These are phyloP conservation scores for Neocallimastix lanati DNA, from an alignment of 192 early-diverging fungal genomes.

Conservation along the genomic window DNA sequence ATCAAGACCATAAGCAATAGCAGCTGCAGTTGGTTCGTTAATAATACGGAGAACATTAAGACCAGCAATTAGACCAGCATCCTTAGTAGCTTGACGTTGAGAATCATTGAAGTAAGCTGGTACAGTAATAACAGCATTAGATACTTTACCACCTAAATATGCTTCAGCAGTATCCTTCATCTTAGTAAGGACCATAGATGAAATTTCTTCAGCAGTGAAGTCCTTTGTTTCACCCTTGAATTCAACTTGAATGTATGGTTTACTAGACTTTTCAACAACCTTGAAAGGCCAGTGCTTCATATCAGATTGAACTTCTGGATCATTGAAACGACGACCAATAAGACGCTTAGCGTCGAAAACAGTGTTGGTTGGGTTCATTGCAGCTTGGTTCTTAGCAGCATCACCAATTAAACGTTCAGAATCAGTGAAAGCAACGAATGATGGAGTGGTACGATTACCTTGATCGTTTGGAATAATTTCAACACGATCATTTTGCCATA, in stretches of 20 bases:
- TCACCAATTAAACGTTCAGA: constrained; percentile 67
- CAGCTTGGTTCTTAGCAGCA: constrained; percentile 78
- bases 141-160: constrained; percentile 48
- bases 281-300: constrained; percentile 73
- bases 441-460: constrained; percentile 76
- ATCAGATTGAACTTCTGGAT: constrained; percentile 61
- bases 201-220: constrained; percentile 67
- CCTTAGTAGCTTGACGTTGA: too few species aligned
- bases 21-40: too few species aligned
- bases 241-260: constrained; percentile 63
- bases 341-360: constrained; percentile 84
- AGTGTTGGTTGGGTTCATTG: constrained; percentile 79
- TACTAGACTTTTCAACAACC: constrained; percentile 41
- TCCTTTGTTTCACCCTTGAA: constrained; percentile 65
- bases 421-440: constrained; percentile 67
- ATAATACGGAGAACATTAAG: too few species aligned
- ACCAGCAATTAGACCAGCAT: too few species aligned
- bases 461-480: constrained; percentile 76
- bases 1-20: constrained; percentile 70
- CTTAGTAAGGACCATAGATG: constrained; percentile 54
- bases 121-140: constrained; percentile 45
- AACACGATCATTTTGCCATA: constrained; percentile 29
- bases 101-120: too few species aligned
- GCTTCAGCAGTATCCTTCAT: constrained; percentile 69
- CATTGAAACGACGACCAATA: constrained; percentile 73